Evolutionary conservation across 805 yeast genomes (phyloP).

Genomic region (Blastobotrys mokoenaii): DNA sequence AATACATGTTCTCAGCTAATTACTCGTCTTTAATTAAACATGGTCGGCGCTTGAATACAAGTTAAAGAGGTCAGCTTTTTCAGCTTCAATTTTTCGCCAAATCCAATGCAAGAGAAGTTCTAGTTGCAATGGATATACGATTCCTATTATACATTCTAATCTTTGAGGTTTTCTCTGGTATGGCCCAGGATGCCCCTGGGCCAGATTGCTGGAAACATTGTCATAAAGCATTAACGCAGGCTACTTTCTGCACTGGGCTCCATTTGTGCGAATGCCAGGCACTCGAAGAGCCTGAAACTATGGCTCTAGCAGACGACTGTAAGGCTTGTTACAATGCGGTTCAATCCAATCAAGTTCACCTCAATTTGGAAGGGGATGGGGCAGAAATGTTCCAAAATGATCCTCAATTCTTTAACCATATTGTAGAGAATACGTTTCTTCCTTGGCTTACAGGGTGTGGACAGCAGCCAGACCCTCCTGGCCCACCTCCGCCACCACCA

Average conservation of each 20-base stretch:
- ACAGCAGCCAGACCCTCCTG: neutral
- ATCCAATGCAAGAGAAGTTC: too few species aligned
- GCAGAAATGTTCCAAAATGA: slow-evolving; percentile 7
- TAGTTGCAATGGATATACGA: too few species aligned
- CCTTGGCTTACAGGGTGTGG: slow-evolving; percentile 15
- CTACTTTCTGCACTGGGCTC: slow-evolving; percentile 10
- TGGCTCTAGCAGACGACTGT: slow-evolving; percentile 12
- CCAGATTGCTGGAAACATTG: slow-evolving; percentile 15
- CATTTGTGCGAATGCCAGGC: slow-evolving; percentile 10
- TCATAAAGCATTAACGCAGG: slow-evolving; percentile 8
- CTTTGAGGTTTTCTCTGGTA: neutral
- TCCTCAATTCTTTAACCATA: slow-evolving; percentile 12
- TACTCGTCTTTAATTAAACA: too few species aligned
- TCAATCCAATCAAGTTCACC: slow-evolving; percentile 5
- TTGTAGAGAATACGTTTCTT: slow-evolving; percentile 14
- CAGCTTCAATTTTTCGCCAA: too few species aligned
- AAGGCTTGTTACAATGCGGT: slow-evolving; percentile 13
- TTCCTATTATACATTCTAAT: too few species aligned
- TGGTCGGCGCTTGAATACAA: too few species aligned
- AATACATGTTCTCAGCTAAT: too few species aligned
- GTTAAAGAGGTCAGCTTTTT: too few species aligned
- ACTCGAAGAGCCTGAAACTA: slow-evolving; percentile 5
- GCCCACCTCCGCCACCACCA: neutral
- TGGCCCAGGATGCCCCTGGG: neutral
- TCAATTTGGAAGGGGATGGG: slow-evolving; percentile 11